Evolutionary conservation across 2,329 filamentous ascomycete species (phyloP), one percentile per base, ranked within the genome.

Genomic region (Cytospora chrysosperma): DNA sequence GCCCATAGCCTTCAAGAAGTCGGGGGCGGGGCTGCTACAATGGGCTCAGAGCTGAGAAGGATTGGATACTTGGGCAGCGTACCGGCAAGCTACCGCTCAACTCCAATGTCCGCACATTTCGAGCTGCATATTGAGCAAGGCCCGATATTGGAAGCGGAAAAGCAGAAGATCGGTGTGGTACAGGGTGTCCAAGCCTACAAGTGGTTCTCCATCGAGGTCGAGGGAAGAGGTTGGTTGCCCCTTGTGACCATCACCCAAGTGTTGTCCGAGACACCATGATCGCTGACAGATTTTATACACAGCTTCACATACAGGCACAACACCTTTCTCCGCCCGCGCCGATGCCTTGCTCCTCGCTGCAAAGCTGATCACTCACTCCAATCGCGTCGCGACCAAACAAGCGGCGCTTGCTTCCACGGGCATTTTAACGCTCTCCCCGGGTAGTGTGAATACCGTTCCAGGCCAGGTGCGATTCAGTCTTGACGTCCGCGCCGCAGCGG

Each of bases 51-150:
- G 65, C 81, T 95, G 0, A 79, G 89, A 70, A 82, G 88, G 17
- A 92, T 93, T 57, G 87, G 87, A 0, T 93, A 91, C 67, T 76
- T 92, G 0, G 91, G 90, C 17, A 68, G 75, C 0, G 75, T 80
- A 0, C 80, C 82, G 10, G 84, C 84, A 26, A 85, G 80, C 59
- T 80, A 88, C 72, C 78, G 82, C 66, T 77, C 80, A 34, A 85
- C 82, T 19, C 89, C 88, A 0, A 86, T 93, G 75, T 88, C 85
- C 0, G 90, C 89, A 0, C 90, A 94, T 73, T 93, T 94, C 70
- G 91, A 94, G 74, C 81, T 95, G 12, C 91, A 95, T 71, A 94
- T 94, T 59, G 92, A 96, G 73, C 92, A 96, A 73, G 91, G 91
- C 0, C 90, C 91, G 0, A 85, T 92, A 37, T 81, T 96, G 1